Percentiles rank a stretch among this genome's conserved stretches.
These are phyloP conservation scores for Alternaria ventricosa DNA, from an alignment of 2,329 filamentous ascomycete species.

Conservation along the genomic window DNA sequence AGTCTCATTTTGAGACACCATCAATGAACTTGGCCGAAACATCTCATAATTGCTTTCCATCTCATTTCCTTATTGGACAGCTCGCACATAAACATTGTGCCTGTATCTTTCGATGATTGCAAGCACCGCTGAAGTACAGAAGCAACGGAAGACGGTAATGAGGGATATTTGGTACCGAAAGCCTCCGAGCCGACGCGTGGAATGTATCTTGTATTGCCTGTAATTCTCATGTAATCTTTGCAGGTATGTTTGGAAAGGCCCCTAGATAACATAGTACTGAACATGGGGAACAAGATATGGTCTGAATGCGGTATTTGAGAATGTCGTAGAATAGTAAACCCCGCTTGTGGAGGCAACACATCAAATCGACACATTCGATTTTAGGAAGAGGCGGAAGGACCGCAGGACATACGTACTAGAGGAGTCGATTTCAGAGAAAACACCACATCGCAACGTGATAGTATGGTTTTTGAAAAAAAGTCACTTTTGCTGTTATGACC, in stretches of 20 bases:
- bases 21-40: neutral
- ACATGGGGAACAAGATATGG: neutral
- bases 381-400: neutral
- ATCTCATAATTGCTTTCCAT: rapidly evolving
- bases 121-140: neutral
- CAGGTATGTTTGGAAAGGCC: neutral
- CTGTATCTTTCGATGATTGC: neutral
- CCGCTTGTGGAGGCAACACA: neutral
- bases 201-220: neutral
- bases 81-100: neutral
- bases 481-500: neutral
- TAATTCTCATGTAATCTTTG: neutral
- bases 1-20: neutral
- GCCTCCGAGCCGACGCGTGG: neutral
- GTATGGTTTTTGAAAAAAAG: neutral
- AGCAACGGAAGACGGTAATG: rapidly evolving
- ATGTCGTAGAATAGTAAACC: neutral
- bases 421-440: neutral
- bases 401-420: neutral
- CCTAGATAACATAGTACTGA: neutral
- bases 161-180: neutral
- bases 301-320: neutral
- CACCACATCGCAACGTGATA: neutral
- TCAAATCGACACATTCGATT: neutral
- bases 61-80: neutral